A percentile compares a stretch with the other conserved stretches of the same genome.
These are phyloP conservation scores for Blechomonas ayalai DNA, from an alignment of 208 protist genomes.

Conservation along the genomic window DNA sequence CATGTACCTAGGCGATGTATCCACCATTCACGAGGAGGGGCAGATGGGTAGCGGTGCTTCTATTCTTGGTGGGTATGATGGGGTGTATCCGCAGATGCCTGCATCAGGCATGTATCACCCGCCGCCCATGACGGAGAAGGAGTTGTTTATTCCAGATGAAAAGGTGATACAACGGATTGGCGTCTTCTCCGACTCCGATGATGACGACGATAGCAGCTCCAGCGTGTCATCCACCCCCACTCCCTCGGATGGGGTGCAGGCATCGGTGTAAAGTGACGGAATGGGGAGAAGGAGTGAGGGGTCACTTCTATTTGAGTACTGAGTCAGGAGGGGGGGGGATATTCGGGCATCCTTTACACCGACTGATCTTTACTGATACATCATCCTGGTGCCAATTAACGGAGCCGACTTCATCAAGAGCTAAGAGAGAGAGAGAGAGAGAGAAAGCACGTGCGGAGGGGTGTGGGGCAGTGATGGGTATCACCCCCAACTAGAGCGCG, in stretches of 20 bases:
- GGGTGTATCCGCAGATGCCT: background rate
- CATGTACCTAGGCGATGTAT: background rate
- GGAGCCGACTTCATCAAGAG: no score
- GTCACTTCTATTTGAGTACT: background rate
- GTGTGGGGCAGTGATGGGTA: no score
- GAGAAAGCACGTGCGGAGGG: background rate
- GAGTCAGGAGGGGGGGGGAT: background rate
- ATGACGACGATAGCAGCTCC: constrained; percentile 23
- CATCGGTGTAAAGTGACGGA: constrained; percentile 6
- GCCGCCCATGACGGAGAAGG: background rate
- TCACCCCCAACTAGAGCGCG: no score
- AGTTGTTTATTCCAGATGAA: constrained; percentile 1
- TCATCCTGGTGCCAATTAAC: no score
- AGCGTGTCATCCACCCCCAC: background rate
- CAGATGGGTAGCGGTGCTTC: background rate
- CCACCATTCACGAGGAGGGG: background rate
- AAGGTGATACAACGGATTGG: constrained; percentile 29
- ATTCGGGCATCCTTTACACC: no score
- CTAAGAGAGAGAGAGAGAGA: background rate
- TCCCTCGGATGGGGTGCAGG: constrained; percentile 1
- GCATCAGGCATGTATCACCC: background rate
- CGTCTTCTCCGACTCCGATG: constrained; percentile 52
- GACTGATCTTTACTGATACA: no score
- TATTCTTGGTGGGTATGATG: background rate
- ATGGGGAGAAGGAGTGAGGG: constrained; percentile 9